Conservation (phyloP, 2,329 filamentous ascomycete genomes). For the Exophiala xenobiotica region DNA sequence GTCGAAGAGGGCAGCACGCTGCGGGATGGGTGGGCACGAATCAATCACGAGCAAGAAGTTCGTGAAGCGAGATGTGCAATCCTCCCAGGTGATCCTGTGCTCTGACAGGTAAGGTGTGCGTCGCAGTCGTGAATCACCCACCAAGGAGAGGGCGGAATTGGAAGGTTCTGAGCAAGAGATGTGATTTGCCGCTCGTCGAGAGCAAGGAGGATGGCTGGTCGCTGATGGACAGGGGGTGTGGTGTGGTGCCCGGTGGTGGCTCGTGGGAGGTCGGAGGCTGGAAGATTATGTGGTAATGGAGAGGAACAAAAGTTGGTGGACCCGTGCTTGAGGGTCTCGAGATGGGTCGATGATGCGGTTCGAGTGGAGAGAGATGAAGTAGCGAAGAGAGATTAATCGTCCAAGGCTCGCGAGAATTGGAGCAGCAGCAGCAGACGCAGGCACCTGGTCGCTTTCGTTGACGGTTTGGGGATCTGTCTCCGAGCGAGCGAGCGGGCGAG, state of each 20-base stretch:
- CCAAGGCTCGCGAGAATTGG: not conserved
- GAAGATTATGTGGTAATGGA: not conserved
- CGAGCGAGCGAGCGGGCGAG: not conserved
- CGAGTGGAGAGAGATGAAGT: conserved; percentile 19
- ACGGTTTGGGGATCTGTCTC: not conserved
- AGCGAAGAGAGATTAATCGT: conserved; percentile 6
- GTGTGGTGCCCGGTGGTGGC: conserved; percentile 6
- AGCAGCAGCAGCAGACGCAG: not conserved
- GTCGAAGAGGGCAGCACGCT: not conserved
- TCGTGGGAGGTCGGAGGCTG: conserved; percentile 8
- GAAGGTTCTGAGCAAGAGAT: conserved; percentile 9
- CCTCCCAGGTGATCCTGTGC: conserved; percentile 1
- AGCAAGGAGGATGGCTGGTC: conserved; percentile 6
- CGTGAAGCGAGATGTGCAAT: conserved; percentile 16
- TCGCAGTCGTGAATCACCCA: conserved; percentile 8
- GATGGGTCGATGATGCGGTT: conserved; percentile 20
- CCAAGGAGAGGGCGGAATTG: conserved; percentile 6
- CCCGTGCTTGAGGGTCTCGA: conserved; percentile 6
- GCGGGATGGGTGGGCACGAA: conserved; percentile 8
- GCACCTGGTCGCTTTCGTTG: not conserved
- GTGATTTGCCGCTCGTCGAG: conserved; percentile 7
- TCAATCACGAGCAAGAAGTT: conserved; percentile 5
- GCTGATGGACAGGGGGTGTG: not conserved
- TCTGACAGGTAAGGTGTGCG: conserved; percentile 11
- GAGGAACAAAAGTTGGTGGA: conserved; percentile 5